phyloP scores from a whole-genome alignment of 192 early-diverging fungal genomes.

The Coemansia sp. region DNA sequence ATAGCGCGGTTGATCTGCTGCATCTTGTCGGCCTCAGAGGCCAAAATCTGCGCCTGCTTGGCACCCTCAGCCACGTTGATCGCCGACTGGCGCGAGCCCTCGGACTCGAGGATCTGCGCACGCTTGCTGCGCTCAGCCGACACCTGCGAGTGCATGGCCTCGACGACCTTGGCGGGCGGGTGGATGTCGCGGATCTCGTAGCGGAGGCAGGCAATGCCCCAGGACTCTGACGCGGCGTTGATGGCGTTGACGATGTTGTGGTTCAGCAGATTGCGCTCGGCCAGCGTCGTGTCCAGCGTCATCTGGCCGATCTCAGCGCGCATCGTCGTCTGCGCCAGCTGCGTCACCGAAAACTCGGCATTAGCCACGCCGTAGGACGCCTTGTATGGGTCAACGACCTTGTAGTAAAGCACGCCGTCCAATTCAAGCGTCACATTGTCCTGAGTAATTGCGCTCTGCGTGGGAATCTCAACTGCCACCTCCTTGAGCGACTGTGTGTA shows the following conservation, averaged over 20 bases:
- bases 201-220: constrained; percentile 95
- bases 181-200: constrained; percentile 97
- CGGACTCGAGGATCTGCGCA: constrained; percentile 89
- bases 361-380: constrained; percentile 94
- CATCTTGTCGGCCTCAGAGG: constrained; percentile 89
- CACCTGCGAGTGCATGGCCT: constrained; percentile 97
- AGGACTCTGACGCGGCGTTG: constrained; percentile 87
- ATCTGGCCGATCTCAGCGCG: constrained; percentile 98
- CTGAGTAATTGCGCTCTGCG: constrained; percentile 90
- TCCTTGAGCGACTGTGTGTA: constrained; percentile 97
- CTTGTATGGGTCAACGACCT: constrained; percentile 89
- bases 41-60: constrained; percentile 88
- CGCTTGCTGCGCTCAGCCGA: constrained; percentile 94
- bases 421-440: constrained; percentile 96
- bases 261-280: constrained; percentile 91
- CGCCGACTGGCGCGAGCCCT: constrained; percentile 84
- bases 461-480: constrained; percentile 88
- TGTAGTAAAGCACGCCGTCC: constrained; percentile 96
- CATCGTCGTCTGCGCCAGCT: constrained; percentile 99
- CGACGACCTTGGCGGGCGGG: constrained; percentile 91
- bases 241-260: constrained; percentile 93
- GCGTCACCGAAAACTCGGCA: constrained; percentile 91
- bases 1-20: constrained; percentile 89
- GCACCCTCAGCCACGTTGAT: constrained; percentile 97
- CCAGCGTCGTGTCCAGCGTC: constrained; percentile 93